Conservation (phyloP, 116 monocot genomes). For the Phalaenopsis hybrid region DNA sequence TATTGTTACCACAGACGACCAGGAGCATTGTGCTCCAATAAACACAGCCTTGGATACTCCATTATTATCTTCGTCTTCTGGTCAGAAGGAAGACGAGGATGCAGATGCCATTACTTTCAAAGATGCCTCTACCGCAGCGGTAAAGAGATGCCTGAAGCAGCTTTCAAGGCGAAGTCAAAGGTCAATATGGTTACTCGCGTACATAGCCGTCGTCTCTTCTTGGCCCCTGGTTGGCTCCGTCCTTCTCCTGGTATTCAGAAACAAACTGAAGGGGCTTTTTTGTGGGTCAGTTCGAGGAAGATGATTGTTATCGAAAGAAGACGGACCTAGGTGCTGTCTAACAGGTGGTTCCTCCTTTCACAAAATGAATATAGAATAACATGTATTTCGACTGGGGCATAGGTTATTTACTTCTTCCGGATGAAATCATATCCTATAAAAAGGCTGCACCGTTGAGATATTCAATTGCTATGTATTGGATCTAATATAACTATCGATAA, state of each 20-base stretch:
- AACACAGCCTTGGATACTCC: not conserved
- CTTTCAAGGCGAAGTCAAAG: conserved; percentile 31
- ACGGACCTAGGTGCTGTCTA: too few relatives aligned
- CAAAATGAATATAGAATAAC: too few relatives aligned
- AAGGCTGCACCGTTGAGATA: too few relatives aligned
- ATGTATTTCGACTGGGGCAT: too few relatives aligned
- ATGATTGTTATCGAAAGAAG: not conserved
- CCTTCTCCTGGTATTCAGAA: conserved; percentile 42
- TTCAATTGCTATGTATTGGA: too few relatives aligned
- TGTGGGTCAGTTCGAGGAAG: not conserved
- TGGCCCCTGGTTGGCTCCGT: conserved; percentile 73
- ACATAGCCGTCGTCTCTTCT: conserved; percentile 60
- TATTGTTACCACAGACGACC: not conserved
- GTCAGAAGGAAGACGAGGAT: conserved; percentile 5
- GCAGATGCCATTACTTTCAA: not conserved
- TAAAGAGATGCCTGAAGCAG: conserved; percentile 51
- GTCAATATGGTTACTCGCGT: conserved; percentile 73
- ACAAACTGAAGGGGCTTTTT: conserved; percentile 26
- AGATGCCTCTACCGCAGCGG: conserved; percentile 15
- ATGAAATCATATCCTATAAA: too few relatives aligned
- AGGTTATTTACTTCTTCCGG: too few relatives aligned
- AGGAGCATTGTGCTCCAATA: not conserved
- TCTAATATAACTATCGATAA: too few relatives aligned
- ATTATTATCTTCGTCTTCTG: not conserved
- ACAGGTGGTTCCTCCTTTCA: too few relatives aligned